phyloP scores from a whole-genome alignment of 2,329 filamentous ascomycete genomes.

The Pseudophaeomoniella oleicola region DNA sequence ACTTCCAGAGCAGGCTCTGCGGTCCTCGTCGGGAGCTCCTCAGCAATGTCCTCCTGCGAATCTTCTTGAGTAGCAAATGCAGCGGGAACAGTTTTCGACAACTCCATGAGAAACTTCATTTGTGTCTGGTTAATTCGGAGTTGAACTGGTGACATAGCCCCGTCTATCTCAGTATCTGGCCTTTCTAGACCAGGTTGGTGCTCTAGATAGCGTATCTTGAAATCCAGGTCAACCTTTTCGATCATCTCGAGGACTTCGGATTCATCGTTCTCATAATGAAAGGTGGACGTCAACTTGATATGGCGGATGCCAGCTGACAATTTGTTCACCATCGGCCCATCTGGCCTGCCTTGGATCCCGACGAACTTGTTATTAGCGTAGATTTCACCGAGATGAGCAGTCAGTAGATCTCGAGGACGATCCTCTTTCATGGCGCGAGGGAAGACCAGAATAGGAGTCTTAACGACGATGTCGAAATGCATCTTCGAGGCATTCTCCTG shows the following conservation, averaged over 20 bases:
- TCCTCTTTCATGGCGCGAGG: conserved; percentile 62
- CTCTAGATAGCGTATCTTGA: conserved; percentile 83
- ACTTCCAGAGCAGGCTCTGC: conserved; percentile 33
- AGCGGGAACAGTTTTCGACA: conserved; percentile 74
- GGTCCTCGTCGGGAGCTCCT: conserved; percentile 50
- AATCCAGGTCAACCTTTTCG: conserved; percentile 87
- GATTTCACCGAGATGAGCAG: conserved; percentile 90
- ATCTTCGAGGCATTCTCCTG: conserved; percentile 82
- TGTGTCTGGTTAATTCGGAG: conserved; percentile 81
- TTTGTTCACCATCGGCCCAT: conserved; percentile 69
- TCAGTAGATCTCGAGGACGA: conserved; percentile 64
- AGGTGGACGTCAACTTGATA: conserved; percentile 75
- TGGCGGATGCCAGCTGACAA: conserved; percentile 84
- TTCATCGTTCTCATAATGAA: conserved; percentile 59
- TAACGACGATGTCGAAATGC: conserved; percentile 86
- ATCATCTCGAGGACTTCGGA: conserved; percentile 90
- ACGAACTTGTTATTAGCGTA: conserved; percentile 91
- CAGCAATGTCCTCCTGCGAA: conserved; percentile 56
- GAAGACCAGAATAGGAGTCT: conserved; percentile 92
- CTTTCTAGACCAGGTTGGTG: conserved; percentile 63
- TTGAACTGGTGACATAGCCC: conserved; percentile 86
- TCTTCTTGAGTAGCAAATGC: conserved; percentile 68
- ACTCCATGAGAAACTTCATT: conserved; percentile 72
- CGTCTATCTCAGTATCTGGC: conserved; percentile 83
- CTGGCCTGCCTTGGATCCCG: conserved; percentile 61